Conservation (phyloP, 2,329 filamentous ascomycete genomes). For the Coleophoma eucalyptorum region DNA sequence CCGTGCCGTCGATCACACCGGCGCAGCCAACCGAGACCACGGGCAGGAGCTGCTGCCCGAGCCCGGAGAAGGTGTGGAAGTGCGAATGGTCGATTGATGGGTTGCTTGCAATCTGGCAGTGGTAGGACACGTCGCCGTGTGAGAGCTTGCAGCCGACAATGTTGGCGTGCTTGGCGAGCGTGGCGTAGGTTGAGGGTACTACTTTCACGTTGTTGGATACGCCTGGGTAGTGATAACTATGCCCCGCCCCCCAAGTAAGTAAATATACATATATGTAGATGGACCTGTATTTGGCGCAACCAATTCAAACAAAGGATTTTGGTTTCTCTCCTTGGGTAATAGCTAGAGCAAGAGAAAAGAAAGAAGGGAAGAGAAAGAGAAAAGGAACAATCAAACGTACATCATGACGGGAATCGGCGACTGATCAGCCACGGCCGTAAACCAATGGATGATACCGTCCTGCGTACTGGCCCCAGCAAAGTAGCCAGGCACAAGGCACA, state of each 20-base stretch:
- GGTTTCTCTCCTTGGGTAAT: no score
- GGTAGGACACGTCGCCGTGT: conserved; percentile 62
- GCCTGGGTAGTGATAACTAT: conserved; percentile 53
- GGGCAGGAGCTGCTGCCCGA: conserved; percentile 62
- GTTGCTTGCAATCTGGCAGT: conserved; percentile 55
- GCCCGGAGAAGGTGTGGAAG: conserved; percentile 60
- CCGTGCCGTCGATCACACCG: conserved; percentile 63
- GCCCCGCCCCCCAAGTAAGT: not conserved
- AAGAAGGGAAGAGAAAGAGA: not conserved
- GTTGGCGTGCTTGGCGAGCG: conserved; percentile 57
- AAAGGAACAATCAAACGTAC: conserved; percentile 27
- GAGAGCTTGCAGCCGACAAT: conserved; percentile 69
- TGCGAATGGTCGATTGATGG: conserved; percentile 53
- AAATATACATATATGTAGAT: not conserved
- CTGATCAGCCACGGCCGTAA: conserved; percentile 53
- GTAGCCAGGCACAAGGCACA: conserved; percentile 62
- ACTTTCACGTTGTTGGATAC: conserved; percentile 64
- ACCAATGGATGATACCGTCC: conserved; percentile 58
- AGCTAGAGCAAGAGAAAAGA: no score
- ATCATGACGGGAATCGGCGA: conserved; percentile 58
- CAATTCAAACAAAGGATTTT: no score
- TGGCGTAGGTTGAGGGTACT: conserved; percentile 50
- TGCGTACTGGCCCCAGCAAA: conserved; percentile 57
- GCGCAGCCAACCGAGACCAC: conserved; percentile 59
- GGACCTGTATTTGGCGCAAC: not conserved